Base-by-base conservation (phyloP, 345 rosid genomes). In the Aquilaria sinensis region DNA sequence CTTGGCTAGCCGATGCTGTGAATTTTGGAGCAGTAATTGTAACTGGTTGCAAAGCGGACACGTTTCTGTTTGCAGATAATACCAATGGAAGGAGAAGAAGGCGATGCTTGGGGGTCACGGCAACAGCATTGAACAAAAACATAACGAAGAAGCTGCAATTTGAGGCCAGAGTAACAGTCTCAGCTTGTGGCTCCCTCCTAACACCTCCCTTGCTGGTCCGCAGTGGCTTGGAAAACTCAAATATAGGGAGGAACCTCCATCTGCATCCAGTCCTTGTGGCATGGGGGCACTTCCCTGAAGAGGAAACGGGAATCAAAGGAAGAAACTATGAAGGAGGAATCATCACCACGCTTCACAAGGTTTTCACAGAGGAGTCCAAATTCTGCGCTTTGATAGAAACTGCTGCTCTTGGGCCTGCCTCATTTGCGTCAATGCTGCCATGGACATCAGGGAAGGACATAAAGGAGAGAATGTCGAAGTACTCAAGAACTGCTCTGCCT, bases 1-100 rank as follows among this genome's bases (percentile, higher is more conserved):
- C 91, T 37, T 88, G 96, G 87, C 72, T 85, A 48, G 85, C 81
- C 6, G 91, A 87, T 67, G 95, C 89, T 9, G 87, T 80, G 47
- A 61, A 54, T 60, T 60, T 63, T 55, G 82, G 78, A 16, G 85
- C 91, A 0, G 81, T 77, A 56, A 83, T 88, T 43, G 57, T 88
- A 47, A 77, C 91, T 57, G 75, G 82, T 56, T 77, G 83, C 76
- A 72, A 74, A 64, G 86, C 89, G 11, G 83, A 85, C 62, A 83
- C 61, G 47, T 66, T 85, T 50, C 67, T 83, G 46, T 63, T 83
- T 57, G 79, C 9, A 45, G 63, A 81, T 2, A 68, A 65, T 31
- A 34, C 52, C 14, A 46, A 34, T 41, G 62, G 62, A 48, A 65
- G 14, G 54, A 63, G 74, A 49, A 61, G 58, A 48, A 68, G 70